These are phyloP conservation scores for Orbilia blumenaviensis DNA, from an alignment of 2,329 filamentous ascomycete species.

Conservation along the genomic window DNA sequence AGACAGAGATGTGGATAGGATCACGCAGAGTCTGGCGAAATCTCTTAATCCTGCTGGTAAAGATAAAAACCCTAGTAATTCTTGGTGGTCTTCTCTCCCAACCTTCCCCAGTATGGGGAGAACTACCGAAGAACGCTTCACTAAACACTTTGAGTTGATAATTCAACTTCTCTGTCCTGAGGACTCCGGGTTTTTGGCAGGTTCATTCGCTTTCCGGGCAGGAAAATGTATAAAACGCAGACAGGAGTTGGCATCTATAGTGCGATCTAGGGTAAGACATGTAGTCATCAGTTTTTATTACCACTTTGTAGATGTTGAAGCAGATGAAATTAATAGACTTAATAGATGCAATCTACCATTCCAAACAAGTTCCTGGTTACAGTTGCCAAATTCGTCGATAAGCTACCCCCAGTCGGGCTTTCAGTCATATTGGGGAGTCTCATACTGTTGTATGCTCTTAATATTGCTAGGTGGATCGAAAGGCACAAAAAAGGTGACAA, in stretches of 20 bases:
- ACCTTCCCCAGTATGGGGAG: not conserved
- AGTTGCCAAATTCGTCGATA: not conserved
- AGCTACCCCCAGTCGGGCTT: slow-evolving; percentile 14
- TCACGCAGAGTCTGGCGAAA: not conserved
- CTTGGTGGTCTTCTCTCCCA: not conserved
- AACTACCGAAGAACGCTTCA: not conserved
- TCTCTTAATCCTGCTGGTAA: not conserved
- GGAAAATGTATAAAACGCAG: slow-evolving; percentile 20
- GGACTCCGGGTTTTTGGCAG: slow-evolving; percentile 13
- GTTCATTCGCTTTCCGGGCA: not conserved
- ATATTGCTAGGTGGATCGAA: not conserved
- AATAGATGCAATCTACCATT: slow-evolving; percentile 12
- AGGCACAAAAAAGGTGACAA: not conserved
- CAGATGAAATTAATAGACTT: not conserved
- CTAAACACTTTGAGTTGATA: slow-evolving; percentile 3
- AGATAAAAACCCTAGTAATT: not conserved
- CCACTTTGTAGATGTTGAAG: not conserved
- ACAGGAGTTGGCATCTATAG: not conserved
- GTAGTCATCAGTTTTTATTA: not conserved
- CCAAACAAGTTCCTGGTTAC: slow-evolving; percentile 5
- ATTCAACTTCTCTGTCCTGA: slow-evolving; percentile 38
- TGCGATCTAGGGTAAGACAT: slow-evolving; percentile 15
- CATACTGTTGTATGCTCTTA: not conserved
- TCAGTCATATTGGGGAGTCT: not conserved
- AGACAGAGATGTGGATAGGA: not conserved